These are phyloP conservation scores for Carex cristatella DNA, from an alignment of 176 grass and related monocot species.

Conservation along the genomic window DNA sequence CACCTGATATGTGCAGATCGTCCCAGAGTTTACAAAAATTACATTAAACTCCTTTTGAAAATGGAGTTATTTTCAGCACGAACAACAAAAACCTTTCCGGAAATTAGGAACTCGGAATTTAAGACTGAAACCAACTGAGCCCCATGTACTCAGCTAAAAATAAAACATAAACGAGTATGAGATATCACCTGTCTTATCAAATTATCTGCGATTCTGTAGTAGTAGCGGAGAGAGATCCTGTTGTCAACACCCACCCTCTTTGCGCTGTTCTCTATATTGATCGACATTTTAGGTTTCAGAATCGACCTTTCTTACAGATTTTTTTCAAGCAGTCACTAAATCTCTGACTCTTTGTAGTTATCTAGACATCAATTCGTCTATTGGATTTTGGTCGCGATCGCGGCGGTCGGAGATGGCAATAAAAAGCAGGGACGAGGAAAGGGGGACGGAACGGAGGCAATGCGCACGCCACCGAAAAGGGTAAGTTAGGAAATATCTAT, in stretches of 20 bases:
- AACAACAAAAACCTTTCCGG: background rate
- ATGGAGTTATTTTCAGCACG: background rate
- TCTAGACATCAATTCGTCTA: background rate
- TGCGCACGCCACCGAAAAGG: conserved; percentile 5
- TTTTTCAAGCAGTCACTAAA: background rate
- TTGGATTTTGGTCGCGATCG: background rate
- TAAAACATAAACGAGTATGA: background rate
- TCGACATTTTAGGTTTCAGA: conserved; percentile 20
- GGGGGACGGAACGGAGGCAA: background rate
- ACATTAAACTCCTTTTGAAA: background rate
- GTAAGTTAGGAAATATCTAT: background rate
- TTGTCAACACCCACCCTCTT: conserved; percentile 40
- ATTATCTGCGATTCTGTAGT: conserved; percentile 41
- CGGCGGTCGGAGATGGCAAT: background rate
- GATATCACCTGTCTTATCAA: conserved; percentile 38
- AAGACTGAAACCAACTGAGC: background rate
- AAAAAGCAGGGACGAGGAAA: background rate
- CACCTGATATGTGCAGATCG: background rate
- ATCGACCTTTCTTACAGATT: background rate
- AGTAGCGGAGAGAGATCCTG: conserved; percentile 38
- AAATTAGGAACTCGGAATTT: background rate
- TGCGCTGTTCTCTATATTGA: conserved; percentile 31
- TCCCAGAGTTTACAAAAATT: background rate
- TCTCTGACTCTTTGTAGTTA: background rate
- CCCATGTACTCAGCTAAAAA: background rate